phyloP scores from a whole-genome alignment of 1,284 basidiomycete genomes.

The Cutaneotrichosporon cutaneum region DNA sequence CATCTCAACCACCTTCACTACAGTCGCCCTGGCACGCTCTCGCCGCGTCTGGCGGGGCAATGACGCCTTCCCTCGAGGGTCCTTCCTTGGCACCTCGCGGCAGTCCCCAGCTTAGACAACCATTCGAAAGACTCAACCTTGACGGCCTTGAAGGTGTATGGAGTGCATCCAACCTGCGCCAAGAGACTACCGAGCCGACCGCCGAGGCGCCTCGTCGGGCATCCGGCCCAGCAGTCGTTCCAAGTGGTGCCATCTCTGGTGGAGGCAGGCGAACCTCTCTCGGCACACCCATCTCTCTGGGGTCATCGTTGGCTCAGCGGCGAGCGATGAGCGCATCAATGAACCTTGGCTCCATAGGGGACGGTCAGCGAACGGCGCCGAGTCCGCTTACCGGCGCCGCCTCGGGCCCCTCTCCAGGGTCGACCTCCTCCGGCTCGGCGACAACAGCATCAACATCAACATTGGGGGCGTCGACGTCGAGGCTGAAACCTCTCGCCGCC shows the following conservation, averaged over 20 bases:
- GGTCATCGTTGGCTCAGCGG: constrained; percentile 10
- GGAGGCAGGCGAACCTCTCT: background rate
- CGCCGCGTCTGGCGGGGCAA: constrained; percentile 50
- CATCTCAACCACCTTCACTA: background rate
- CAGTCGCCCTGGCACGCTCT: constrained; percentile 50
- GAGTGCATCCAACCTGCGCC: constrained; percentile 38
- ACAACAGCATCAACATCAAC: background rate
- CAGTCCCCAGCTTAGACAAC: constrained; percentile 50
- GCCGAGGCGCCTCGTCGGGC: background rate
- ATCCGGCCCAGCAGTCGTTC: background rate
- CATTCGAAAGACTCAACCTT: constrained; percentile 51
- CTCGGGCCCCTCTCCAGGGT: background rate
- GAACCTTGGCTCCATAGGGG: background rate
- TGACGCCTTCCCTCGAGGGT: constrained; percentile 47
- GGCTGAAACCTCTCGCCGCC: constrained; percentile 30
- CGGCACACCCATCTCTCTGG: background rate
- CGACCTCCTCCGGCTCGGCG: background rate
- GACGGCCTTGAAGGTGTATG: constrained; percentile 44
- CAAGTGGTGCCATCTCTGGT: constrained; percentile 3
- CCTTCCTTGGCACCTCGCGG: constrained; percentile 28
- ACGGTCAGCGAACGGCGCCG: background rate
- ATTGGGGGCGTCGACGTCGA: background rate
- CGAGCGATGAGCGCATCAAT: constrained; percentile 6
- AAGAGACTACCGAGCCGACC: constrained; percentile 7
- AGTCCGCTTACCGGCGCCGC: background rate